phyloP scores from a whole-genome alignment of 257 asterid genomes.

The Datura wrightii region DNA sequence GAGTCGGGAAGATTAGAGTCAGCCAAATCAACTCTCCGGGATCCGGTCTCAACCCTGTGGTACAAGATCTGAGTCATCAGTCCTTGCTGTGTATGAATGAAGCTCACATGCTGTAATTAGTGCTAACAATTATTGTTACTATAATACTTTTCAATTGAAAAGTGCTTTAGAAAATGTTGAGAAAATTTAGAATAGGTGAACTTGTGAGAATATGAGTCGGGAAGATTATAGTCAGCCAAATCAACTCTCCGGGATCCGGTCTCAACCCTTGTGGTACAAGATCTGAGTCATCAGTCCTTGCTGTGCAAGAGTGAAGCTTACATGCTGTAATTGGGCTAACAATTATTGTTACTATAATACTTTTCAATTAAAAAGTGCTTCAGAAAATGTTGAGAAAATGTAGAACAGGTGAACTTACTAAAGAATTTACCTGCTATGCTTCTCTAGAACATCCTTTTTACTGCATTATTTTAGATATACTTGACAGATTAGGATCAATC shows the following conservation, averaged over 20 bases:
- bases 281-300: background rate
- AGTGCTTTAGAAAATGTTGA: background rate
- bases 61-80: background rate
- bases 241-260: background rate
- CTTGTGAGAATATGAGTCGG: background rate
- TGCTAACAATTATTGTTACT: background rate
- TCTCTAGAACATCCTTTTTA: conserved; percentile 13
- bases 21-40: background rate
- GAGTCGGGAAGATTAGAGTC: background rate
- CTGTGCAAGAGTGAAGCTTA: conserved; percentile 17
- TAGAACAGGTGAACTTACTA: background rate
- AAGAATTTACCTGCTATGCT: background rate
- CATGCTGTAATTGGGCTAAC: background rate
- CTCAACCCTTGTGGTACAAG: conserved; percentile 5
- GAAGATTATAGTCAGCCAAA: background rate
- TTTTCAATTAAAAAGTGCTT: background rate
- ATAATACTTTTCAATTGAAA: background rate
- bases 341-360: conserved; percentile 4
- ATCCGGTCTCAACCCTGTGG: conserved; percentile 1
- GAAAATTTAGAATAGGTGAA: no score
- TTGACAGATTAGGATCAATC: background rate
- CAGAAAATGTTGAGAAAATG: background rate
- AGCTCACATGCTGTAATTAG: background rate
- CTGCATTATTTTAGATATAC: conserved; percentile 7
- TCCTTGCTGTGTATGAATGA: conserved; percentile 6